Evolutionary conservation across 108 stramenopile species (phyloP).

Genomic region (Fragilariopsis cylindrus): DNA sequence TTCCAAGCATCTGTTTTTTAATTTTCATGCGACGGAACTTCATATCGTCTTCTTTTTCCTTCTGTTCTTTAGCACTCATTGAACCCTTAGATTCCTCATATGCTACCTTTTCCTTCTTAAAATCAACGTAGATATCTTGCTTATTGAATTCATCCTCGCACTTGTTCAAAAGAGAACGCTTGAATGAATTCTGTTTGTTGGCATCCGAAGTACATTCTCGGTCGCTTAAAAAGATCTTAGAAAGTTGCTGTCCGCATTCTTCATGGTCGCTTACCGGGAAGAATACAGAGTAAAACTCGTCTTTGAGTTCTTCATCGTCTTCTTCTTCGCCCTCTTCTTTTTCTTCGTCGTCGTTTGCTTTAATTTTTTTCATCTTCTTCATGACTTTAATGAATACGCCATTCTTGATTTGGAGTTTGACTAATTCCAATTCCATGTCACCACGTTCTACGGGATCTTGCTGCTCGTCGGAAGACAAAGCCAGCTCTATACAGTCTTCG

Average conservation of each 20-base stretch:
- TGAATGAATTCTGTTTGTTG: constrained; percentile 83
- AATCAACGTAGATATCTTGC: constrained; percentile 80
- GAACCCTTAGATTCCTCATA: constrained; percentile 65
- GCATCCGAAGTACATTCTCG: constrained; percentile 69
- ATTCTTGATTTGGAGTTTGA: constrained; percentile 59
- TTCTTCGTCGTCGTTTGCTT: constrained; percentile 29
- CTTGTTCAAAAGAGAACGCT: constrained; percentile 82
- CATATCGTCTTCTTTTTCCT: constrained; percentile 72
- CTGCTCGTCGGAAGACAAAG: constrained; percentile 48
- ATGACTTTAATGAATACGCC: constrained; percentile 85
- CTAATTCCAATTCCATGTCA: constrained; percentile 78
- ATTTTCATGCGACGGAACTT: constrained; percentile 86
- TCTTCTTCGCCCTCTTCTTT: constrained; percentile 27
- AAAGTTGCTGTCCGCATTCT: constrained; percentile 82
- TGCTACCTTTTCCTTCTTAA: constrained; percentile 78
- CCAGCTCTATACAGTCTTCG: constrained; percentile 64
- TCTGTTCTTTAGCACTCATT: constrained; percentile 63
- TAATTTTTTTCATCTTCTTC: constrained; percentile 42
- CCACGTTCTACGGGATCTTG: constrained; percentile 49
- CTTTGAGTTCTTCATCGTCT: constrained; percentile 3
- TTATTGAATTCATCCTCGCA: constrained; percentile 91
- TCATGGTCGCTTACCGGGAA: constrained; percentile 68
- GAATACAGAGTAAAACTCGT: constrained; percentile 70
- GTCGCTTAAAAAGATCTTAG: constrained; percentile 72
- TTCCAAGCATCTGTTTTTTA: constrained; percentile 95